phyloP scores from a whole-genome alignment of 2,329 filamentous ascomycete genomes.

The Fusarium tjaetaba region DNA sequence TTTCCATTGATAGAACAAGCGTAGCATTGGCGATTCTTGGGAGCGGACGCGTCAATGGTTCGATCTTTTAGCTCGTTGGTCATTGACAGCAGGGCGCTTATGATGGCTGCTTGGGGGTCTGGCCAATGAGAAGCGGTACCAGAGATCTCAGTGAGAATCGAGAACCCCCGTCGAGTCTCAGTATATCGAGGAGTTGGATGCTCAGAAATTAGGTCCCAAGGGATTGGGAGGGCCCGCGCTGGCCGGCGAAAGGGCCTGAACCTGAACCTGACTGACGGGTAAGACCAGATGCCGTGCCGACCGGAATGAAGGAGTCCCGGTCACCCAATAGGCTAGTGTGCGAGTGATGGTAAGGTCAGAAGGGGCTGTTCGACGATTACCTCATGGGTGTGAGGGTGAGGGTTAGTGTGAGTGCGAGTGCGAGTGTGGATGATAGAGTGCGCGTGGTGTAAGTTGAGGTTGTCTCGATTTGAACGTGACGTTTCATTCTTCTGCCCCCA shows the following conservation, averaged over 20 bases:
- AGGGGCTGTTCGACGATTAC: slow-evolving; percentile 5
- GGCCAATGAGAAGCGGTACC: slow-evolving; percentile 37
- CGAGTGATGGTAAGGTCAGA: slow-evolving; percentile 1
- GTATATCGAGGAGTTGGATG: slow-evolving; percentile 3
- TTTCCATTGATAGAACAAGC: neutral
- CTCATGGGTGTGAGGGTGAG: neutral
- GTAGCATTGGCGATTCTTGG: neutral
- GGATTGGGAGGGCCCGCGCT: slow-evolving; percentile 35
- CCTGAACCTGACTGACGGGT: slow-evolving; percentile 4
- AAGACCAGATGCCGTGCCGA: slow-evolving; percentile 17
- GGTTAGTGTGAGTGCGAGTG: neutral
- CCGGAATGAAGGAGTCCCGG: slow-evolving; percentile 17
- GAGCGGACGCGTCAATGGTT: neutral
- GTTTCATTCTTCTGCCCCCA: slow-evolving; percentile 37
- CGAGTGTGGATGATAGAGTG: neutral
- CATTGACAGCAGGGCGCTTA: slow-evolving; percentile 2
- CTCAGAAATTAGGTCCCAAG: slow-evolving; percentile 31
- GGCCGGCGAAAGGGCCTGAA: slow-evolving; percentile 2
- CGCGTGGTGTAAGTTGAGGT: slow-evolving; percentile 11
- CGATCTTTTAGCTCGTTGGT: neutral
- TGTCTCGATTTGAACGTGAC: slow-evolving; percentile 29
- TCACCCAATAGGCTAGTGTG: slow-evolving; percentile 1
- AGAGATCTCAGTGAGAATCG: slow-evolving; percentile 40
- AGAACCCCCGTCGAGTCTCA: slow-evolving; percentile 20
- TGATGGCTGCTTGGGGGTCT: neutral